These are phyloP conservation scores for Entamoeba histolytica DNA, from an alignment of 208 protist genomes.

Conservation along the genomic window DNA sequence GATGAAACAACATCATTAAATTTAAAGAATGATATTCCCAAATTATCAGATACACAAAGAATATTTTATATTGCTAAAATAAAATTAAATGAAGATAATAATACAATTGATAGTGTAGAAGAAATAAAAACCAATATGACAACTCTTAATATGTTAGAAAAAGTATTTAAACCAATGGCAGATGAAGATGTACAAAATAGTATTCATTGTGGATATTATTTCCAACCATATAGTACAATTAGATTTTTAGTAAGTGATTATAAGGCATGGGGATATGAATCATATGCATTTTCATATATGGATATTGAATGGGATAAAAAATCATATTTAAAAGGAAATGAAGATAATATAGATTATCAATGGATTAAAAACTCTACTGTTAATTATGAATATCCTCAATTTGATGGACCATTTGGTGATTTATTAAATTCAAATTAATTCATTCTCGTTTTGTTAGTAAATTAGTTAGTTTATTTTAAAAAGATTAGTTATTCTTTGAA, in stretches of 20 bases:
- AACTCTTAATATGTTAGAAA: neutral
- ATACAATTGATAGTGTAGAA: neutral
- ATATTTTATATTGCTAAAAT: neutral
- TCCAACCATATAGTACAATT: neutral
- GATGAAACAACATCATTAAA: neutral
- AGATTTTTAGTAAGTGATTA: neutral
- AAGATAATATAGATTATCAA: neutral
- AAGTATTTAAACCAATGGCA: neutral
- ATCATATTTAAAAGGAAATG: neutral
- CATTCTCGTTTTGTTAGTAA: too few relatives aligned
- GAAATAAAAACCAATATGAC: neutral
- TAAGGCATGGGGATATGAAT: neutral
- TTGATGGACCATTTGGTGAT: neutral
- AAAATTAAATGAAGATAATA: neutral
- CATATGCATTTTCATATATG: neutral
- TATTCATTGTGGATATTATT: neutral
- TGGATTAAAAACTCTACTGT: neutral
- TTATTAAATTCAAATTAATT: too few relatives aligned
- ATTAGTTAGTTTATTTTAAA: too few relatives aligned
- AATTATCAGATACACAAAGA: neutral
- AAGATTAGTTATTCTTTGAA: too few relatives aligned
- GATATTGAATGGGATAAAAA: neutral
- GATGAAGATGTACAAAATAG: neutral
- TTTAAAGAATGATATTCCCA: neutral
- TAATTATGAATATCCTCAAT: neutral